Conservation (phyloP, 805 yeast genomes). For the Candida rishiriensis region DNA sequence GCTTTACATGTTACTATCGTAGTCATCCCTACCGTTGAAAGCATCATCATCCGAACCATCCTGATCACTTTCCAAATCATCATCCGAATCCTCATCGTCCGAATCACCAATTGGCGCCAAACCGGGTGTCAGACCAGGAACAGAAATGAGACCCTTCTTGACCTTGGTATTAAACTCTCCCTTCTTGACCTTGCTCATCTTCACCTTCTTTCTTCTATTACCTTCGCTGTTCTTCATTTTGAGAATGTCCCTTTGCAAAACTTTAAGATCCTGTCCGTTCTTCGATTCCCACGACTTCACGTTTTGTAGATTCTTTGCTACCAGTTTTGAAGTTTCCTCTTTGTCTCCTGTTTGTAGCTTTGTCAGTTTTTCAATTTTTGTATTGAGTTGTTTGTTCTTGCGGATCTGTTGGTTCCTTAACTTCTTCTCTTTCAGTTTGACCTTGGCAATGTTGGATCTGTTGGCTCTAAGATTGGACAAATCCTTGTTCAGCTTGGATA, state of each 20-base stretch:
- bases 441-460: conserved; percentile 11
- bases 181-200: conserved; percentile 27
- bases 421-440: conserved; percentile 17
- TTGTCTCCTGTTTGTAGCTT: conserved; percentile 21
- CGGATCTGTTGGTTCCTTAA: conserved; percentile 12
- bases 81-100: conserved; percentile 33
- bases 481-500: conserved; percentile 19
- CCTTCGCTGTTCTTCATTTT: conserved; percentile 40
- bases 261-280: conserved; percentile 36
- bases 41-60: conserved; percentile 5
- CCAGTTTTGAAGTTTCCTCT: conserved; percentile 33
- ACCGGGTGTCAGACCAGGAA: conserved; percentile 77
- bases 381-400: conserved; percentile 7
- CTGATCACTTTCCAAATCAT: conserved; percentile 19
- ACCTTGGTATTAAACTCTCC: conserved; percentile 37
- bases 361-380: conserved; percentile 19
- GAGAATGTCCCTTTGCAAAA: conserved; percentile 40
- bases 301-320: conserved; percentile 36
- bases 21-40: conserved; percentile 21
- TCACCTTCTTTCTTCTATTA: conserved; percentile 31
- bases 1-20: conserved; percentile 25
- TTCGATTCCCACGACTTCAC: conserved; percentile 37
- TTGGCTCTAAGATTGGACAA: conserved; percentile 12
- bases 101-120: conserved; percentile 74
- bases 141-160: conserved; percentile 38